A percentile compares a stretch with the other conserved stretches of the same genome.
phyloP scores from a whole-genome alignment of 768 basidiomycete species.

The Cantharellus cinnabarinus region DNA sequence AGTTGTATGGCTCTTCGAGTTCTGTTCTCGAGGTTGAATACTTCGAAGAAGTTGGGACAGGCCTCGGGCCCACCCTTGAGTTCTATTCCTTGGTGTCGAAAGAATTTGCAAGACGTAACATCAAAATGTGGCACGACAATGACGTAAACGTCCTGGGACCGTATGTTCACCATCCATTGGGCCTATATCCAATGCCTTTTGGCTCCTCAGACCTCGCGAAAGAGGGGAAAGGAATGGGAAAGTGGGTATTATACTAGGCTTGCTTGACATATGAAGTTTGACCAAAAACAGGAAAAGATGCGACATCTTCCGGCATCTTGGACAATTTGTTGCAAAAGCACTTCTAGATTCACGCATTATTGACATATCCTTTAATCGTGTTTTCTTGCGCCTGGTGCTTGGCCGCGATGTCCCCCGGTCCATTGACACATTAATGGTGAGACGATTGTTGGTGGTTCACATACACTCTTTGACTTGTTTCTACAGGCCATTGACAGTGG shows the following conservation, averaged over 20 bases:
- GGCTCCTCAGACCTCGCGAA: slow-evolving; percentile 8
- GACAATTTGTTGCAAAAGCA: slow-evolving; percentile 92
- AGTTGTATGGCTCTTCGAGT: slow-evolving; percentile 85
- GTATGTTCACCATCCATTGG: slow-evolving; percentile 69
- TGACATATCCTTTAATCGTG: slow-evolving; percentile 81
- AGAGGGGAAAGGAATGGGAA: slow-evolving; percentile 4
- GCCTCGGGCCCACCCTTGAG: slow-evolving; percentile 89
- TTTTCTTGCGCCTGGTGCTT: slow-evolving; percentile 82
- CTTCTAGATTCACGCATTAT: slow-evolving; percentile 95
- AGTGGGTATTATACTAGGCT: slow-evolving; percentile 9
- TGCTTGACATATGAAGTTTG: background rate
- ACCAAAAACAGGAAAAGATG: slow-evolving; percentile 42
- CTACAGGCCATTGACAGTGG: slow-evolving; percentile 60
- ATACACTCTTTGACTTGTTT: background rate
- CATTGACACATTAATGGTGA: slow-evolving; percentile 62
- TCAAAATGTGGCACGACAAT: slow-evolving; percentile 83
- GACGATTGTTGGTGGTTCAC: slow-evolving; percentile 8
- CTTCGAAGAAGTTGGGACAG: slow-evolving; percentile 97
- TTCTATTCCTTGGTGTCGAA: slow-evolving; percentile 95
- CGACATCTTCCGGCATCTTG: slow-evolving; percentile 74
- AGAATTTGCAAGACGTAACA: slow-evolving; percentile 75
- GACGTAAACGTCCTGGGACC: slow-evolving; percentile 36
- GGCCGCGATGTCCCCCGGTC: slow-evolving; percentile 72
- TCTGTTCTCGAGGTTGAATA: slow-evolving; percentile 95
- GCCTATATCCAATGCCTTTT: slow-evolving; percentile 70